phyloP scores from a whole-genome alignment of 2,329 filamentous ascomycete species.

The Aureobasidium lini region DNA sequence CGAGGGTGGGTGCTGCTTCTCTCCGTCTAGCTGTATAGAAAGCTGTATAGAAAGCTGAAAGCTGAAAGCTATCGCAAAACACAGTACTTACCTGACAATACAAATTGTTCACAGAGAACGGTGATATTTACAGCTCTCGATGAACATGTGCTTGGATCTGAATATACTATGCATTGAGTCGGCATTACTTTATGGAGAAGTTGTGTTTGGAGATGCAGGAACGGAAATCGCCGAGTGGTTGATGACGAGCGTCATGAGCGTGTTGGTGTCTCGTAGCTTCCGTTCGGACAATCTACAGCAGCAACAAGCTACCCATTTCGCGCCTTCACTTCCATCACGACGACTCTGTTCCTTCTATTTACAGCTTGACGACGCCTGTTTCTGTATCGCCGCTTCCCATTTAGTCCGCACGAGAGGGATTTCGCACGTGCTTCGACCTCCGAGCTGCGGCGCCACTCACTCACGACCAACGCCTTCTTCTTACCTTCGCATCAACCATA shows the following conservation, averaged over 20 bases:
- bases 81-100: too few relatives aligned
- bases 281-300: not conserved
- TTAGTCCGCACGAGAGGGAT: not conserved
- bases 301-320: not conserved
- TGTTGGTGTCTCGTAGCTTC: conserved; percentile 1
- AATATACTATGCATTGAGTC: too few relatives aligned
- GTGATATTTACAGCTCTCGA: too few relatives aligned
- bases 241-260: conserved; percentile 3
- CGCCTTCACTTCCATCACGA: conserved; percentile 7
- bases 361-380: not conserved
- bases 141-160: too few relatives aligned
- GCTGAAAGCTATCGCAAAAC: too few relatives aligned
- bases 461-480: not conserved
- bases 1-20: too few relatives aligned
- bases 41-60: too few relatives aligned
- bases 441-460: conserved; percentile 11
- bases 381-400: not conserved
- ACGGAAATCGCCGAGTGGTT: not conserved
- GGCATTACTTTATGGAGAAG: too few relatives aligned
- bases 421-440: conserved; percentile 4
- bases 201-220: not conserved
- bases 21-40: too few relatives aligned
- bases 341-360: not conserved
- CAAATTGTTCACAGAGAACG: too few relatives aligned
- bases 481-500: not conserved